Evolutionary conservation across 345 rosid species (phyloP).

Genomic region (Hevea brasiliensis): DNA sequence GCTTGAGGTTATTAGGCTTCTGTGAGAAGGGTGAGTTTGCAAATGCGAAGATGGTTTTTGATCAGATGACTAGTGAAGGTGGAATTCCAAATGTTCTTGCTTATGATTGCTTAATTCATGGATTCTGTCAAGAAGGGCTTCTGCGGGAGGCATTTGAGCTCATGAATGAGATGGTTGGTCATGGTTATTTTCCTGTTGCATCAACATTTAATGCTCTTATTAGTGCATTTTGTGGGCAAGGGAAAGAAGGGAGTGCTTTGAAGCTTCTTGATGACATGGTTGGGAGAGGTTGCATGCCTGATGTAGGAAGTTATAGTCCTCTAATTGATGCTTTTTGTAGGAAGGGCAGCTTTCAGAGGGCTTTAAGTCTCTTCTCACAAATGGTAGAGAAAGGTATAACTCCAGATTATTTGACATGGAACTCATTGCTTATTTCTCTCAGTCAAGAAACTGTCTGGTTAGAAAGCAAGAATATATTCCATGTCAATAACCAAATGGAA

Average conservation of each 20-base stretch:
- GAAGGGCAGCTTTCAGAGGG: slow-evolving; percentile 47
- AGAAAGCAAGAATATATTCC: slow-evolving; percentile 20
- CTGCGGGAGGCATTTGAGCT: slow-evolving; percentile 51
- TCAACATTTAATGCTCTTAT: slow-evolving; percentile 58
- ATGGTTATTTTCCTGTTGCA: slow-evolving; percentile 46
- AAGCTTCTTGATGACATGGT: slow-evolving; percentile 65
- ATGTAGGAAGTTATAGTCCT: slow-evolving; percentile 45
- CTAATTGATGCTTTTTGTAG: slow-evolving; percentile 46
- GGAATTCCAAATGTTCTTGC: slow-evolving; percentile 50
- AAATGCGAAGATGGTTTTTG: slow-evolving; percentile 49
- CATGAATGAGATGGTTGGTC: slow-evolving; percentile 54
- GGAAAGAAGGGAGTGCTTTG: slow-evolving; percentile 48
- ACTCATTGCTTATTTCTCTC: slow-evolving; percentile 45
- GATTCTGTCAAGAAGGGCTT: slow-evolving; percentile 45
- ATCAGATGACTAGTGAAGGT: slow-evolving; percentile 54
- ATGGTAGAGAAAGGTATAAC: slow-evolving; percentile 57
- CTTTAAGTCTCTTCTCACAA: slow-evolving; percentile 39
- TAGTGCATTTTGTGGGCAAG: slow-evolving; percentile 57
- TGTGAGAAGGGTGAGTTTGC: slow-evolving; percentile 52
- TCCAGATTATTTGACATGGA: slow-evolving; percentile 63
- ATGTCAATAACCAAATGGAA: slow-evolving; percentile 28
- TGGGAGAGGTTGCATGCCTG: slow-evolving; percentile 52
- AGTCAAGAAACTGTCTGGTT: slow-evolving; percentile 39
- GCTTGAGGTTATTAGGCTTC: slow-evolving; percentile 50
- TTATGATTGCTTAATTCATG: slow-evolving; percentile 58